phyloP scores from a whole-genome alignment of 495 filamentous ascomycete species.

The Astrothelium subdiscretum region DNA sequence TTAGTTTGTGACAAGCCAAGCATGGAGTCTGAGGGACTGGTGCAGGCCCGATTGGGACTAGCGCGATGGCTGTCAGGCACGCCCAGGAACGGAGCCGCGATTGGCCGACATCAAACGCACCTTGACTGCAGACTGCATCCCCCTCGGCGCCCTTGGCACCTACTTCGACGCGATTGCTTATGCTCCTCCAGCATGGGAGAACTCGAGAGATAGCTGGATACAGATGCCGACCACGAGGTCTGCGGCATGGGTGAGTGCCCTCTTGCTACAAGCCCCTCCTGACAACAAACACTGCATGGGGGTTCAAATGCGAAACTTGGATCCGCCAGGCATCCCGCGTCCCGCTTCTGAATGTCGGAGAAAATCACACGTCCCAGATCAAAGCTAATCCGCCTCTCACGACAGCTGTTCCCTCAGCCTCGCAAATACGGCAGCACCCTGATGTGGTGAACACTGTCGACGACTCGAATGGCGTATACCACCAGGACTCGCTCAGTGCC shows the following conservation, averaged over 20 bases:
- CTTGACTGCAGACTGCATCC: conserved; percentile 1
- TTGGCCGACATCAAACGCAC: background rate
- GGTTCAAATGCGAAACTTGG: background rate
- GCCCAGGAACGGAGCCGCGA: background rate
- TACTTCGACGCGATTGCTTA: background rate
- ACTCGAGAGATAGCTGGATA: background rate
- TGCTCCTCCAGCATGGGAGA: background rate
- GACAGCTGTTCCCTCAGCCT: background rate
- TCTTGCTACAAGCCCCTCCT: background rate
- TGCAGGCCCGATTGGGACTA: background rate
- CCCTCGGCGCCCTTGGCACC: background rate
- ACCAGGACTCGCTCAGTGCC: background rate
- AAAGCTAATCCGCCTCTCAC: background rate
- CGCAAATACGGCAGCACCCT: background rate
- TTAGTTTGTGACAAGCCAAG: background rate
- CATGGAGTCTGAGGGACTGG: background rate
- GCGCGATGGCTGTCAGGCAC: background rate
- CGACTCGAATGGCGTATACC: background rate
- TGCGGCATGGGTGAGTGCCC: background rate
- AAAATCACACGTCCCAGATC: background rate
- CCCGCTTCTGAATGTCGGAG: background rate
- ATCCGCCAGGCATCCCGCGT: background rate
- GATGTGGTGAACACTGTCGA: background rate
- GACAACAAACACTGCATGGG: background rate
- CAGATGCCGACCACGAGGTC: background rate